Conservation (phyloP, 1,139 yeast species). For the Magnusiomyces ingens region DNA sequence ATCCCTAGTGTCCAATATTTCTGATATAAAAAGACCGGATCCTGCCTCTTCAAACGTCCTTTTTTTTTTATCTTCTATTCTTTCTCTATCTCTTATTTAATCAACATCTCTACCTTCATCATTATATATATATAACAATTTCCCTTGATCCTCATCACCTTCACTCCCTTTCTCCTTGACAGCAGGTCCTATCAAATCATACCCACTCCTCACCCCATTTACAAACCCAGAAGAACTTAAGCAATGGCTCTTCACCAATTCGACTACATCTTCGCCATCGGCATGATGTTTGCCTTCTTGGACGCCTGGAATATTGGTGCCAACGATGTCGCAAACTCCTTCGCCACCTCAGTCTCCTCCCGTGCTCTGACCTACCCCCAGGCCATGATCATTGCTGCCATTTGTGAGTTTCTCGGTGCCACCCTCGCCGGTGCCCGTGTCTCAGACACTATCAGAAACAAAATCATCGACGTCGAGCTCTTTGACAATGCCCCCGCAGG, state of each 20-base stretch:
- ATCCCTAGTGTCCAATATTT: too few species aligned
- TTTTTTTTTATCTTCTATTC: too few species aligned
- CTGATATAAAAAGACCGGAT: too few species aligned
- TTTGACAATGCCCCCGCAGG: conserved; percentile 57
- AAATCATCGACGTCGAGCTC: conserved; percentile 47
- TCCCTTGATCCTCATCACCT: neutral
- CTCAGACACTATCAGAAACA: conserved; percentile 59
- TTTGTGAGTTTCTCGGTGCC: conserved; percentile 72
- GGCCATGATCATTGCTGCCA: conserved; percentile 62
- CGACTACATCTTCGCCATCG: conserved; percentile 31
- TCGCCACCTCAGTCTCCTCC: conserved; percentile 62
- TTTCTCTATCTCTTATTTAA: too few species aligned
- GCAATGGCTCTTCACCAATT: conserved; percentile 24
- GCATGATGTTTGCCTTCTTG: conserved; percentile 64
- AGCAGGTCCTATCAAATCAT: neutral
- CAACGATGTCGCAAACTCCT: conserved; percentile 76
- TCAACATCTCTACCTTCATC: neutral
- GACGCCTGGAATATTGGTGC: conserved; percentile 83
- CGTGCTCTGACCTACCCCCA: conserved; percentile 66
- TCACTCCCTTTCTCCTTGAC: neutral
- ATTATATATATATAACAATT: too few species aligned
- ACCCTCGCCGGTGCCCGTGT: conserved; percentile 65
- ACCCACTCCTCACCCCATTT: neutral
- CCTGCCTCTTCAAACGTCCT: too few species aligned
- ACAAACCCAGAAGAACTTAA: neutral